A percentile compares a stretch with the other conserved stretches of the same genome.
phyloP scores from a whole-genome alignment of 2,329 filamentous ascomycete species.

The Clonostachys solani region DNA sequence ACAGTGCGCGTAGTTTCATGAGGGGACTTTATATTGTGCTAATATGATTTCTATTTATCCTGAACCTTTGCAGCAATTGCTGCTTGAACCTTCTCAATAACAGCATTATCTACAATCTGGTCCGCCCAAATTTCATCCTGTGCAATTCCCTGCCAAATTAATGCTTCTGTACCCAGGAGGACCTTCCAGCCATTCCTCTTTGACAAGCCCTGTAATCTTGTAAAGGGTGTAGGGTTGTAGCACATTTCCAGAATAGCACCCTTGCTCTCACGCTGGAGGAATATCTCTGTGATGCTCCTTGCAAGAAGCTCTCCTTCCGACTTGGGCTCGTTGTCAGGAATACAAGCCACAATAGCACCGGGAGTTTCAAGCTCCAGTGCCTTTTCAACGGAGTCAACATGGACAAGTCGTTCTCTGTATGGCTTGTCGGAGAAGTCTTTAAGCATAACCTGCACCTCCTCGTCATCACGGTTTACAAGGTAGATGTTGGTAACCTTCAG shows the following conservation, averaged over 20 bases:
- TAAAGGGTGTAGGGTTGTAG: conserved; percentile 71
- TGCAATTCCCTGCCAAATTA: conserved; percentile 75
- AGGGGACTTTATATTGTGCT: no score
- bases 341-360: conserved; percentile 66
- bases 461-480: conserved; percentile 68
- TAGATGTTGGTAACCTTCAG: conserved; percentile 67
- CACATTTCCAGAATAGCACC: conserved; percentile 78
- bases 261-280: conserved; percentile 40
- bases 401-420: conserved; percentile 55
- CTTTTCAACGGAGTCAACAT: conserved; percentile 58
- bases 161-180: conserved; percentile 69
- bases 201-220: conserved; percentile 59
- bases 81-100: conserved; percentile 54
- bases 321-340: conserved; percentile 71
- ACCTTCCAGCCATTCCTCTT: conserved; percentile 65
- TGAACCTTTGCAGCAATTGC: conserved; percentile 38
- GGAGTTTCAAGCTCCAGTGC: conserved; percentile 54
- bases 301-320: conserved; percentile 59
- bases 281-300: conserved; percentile 48
- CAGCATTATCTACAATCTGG: conserved; percentile 49
- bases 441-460: conserved; percentile 64
- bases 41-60: background rate
- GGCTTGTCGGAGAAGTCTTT: conserved; percentile 55
- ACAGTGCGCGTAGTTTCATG: no score
- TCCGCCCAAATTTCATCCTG: conserved; percentile 66